A percentile compares a stretch with the other conserved stretches of the same genome.
Conservation (phyloP, 208 protist species). For the Histomonas meleagridis region DNA sequence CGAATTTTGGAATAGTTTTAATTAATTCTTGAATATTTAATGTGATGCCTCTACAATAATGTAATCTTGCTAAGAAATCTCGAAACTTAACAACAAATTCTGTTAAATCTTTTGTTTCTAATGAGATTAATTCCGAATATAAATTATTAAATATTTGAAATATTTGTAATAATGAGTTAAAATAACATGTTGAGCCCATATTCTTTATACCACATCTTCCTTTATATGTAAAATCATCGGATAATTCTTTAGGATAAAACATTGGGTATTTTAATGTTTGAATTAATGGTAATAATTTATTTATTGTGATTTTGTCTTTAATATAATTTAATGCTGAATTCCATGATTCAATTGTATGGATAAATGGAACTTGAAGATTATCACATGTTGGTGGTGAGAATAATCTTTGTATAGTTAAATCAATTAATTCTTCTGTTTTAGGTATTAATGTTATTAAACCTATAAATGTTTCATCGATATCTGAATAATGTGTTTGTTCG, state of each 20-base stretch:
- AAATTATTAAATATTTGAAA: background rate
- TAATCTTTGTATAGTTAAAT: background rate
- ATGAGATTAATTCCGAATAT: background rate
- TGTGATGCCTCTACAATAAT: background rate
- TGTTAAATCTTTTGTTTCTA: background rate
- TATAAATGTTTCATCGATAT: slow-evolving; percentile 17
- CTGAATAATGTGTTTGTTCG: background rate
- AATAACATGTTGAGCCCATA: background rate
- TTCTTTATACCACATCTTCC: background rate
- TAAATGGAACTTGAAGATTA: background rate
- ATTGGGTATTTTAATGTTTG: no score
- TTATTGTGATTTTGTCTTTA: background rate
- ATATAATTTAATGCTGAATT: background rate
- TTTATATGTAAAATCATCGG: background rate
- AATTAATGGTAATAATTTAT: background rate
- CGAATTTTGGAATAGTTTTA: background rate
- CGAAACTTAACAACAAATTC: background rate
- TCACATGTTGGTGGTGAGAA: background rate
- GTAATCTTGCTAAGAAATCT: background rate
- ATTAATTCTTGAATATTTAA: background rate
- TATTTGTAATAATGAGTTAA: background rate
- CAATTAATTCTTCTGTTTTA: background rate
- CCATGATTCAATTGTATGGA: background rate
- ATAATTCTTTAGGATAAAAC: background rate
- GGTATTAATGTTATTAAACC: background rate